These are phyloP conservation scores for Kodamaea suecica DNA, from an alignment of 1,139 yeast genomes.

Conservation along the genomic window DNA sequence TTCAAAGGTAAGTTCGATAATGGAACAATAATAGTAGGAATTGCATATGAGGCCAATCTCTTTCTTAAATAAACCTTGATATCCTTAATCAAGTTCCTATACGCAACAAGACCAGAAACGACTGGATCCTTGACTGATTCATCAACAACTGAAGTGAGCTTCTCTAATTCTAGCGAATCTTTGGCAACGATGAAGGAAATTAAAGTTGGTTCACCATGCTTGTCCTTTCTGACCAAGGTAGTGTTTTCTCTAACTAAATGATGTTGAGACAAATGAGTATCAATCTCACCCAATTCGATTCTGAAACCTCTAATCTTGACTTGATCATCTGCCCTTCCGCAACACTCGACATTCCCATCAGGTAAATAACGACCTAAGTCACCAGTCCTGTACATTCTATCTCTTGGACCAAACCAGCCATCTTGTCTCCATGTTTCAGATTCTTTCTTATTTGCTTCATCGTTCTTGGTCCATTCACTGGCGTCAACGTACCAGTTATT, in stretches of 20 bases:
- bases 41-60: constrained; percentile 88
- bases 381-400: constrained; percentile 93
- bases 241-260: constrained; percentile 87
- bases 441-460: constrained; percentile 33
- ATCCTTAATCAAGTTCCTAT: constrained; percentile 73
- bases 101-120: constrained; percentile 74
- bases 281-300: constrained; percentile 96
- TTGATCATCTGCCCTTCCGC: constrained; percentile 99
- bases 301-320: constrained; percentile 98
- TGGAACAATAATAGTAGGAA: constrained; percentile 90
- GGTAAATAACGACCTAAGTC: constrained; percentile 96
- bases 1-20: constrained; percentile 82
- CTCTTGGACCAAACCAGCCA: constrained; percentile 93
- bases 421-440: constrained; percentile 69
- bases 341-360: constrained; percentile 95
- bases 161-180: constrained; percentile 52
- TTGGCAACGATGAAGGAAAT: constrained; percentile 92
- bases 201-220: constrained; percentile 87
- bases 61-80: constrained; percentile 79
- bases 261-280: constrained; percentile 93
- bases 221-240: constrained; percentile 89
- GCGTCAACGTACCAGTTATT: constrained; percentile 82
- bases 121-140: constrained; percentile 53
- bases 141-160: constrained; percentile 42
- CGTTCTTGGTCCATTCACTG: constrained; percentile 56